These are phyloP conservation scores for Neofusicoccum umdonicola DNA, from an alignment of 2,329 filamentous ascomycete genomes.

Conservation along the genomic window DNA sequence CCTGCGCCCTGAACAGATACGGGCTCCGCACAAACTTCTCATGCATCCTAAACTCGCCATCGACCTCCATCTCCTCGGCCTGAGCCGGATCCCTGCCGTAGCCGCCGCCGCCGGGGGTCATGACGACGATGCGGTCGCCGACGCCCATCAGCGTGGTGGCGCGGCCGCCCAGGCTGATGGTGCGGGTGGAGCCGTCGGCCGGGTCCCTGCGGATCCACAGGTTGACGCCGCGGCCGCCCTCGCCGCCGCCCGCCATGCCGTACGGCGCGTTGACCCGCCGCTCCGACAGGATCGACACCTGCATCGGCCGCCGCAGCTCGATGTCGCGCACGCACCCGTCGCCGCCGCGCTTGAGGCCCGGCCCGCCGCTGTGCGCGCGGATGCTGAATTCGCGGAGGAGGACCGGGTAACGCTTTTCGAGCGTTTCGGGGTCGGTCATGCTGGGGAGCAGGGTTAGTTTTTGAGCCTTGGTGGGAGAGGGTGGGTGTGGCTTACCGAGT, in stretches of 20 bases:
- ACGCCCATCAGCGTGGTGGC: constrained; percentile 74
- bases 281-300: constrained; percentile 72
- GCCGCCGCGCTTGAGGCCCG: constrained; percentile 38
- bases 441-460: constrained; percentile 27
- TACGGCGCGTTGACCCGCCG: constrained; percentile 69
- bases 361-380: constrained; percentile 58
- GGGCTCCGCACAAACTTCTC: constrained; percentile 13
- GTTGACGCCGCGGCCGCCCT: constrained; percentile 72
- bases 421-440: constrained; percentile 71
- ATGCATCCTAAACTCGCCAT: constrained; percentile 9
- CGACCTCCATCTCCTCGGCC: not conserved
- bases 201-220: constrained; percentile 16
- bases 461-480: no score
- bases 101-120: constrained; percentile 75
- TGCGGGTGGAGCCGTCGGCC: constrained; percentile 53
- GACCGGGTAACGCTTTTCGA: constrained; percentile 69
- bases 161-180: constrained; percentile 74
- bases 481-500: constrained; percentile 42
- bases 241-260: constrained; percentile 73
- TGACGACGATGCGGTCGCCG: constrained; percentile 74
- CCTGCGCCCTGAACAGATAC: constrained; percentile 16
- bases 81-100: constrained; percentile 54
- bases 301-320: constrained; percentile 69
- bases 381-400: constrained; percentile 65
- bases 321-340: constrained; percentile 55